Conservation (phyloP, 1,284 basidiomycete genomes). For the Fomitopsis pinicola region DNA sequence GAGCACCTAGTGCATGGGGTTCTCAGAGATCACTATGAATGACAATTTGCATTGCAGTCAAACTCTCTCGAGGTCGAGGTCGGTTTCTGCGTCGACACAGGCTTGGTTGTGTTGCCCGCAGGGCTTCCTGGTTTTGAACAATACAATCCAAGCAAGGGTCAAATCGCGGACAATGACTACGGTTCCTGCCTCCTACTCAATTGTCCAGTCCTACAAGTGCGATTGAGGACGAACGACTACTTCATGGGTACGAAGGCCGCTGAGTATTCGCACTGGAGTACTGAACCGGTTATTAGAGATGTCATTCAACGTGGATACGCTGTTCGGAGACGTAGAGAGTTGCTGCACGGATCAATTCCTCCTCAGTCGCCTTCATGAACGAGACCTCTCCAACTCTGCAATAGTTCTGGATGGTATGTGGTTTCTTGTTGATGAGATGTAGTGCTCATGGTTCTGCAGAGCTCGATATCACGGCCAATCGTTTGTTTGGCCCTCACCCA, state of each 20-base stretch:
- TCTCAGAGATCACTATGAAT: background rate
- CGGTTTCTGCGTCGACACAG: conserved; percentile 49
- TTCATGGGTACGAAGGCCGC: conserved; percentile 68
- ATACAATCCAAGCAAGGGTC: conserved; percentile 19
- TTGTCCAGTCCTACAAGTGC: conserved; percentile 68
- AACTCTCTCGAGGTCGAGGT: conserved; percentile 80
- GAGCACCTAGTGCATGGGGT: background rate
- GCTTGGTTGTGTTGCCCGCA: conserved; percentile 64
- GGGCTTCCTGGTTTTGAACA: conserved; percentile 70
- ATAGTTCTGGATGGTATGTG: conserved; percentile 62
- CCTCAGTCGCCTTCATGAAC: conserved; percentile 23
- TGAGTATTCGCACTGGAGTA: background rate
- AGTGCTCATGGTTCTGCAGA: conserved; percentile 41
- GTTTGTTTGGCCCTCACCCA: conserved; percentile 85
- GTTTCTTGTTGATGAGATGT: background rate
- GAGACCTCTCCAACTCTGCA: conserved; percentile 29
- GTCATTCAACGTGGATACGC: conserved; percentile 65
- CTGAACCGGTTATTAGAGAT: conserved; percentile 49
- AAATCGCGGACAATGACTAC: conserved; percentile 30
- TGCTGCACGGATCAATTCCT: conserved; percentile 45
- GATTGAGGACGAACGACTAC: conserved; percentile 77
- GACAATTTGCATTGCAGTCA: conserved; percentile 39
- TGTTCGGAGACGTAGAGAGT: conserved; percentile 48
- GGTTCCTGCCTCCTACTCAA: conserved; percentile 55
- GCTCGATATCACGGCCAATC: conserved; percentile 75